These are phyloP conservation scores for Arthroderma uncinatum DNA, from an alignment of 2,329 filamentous ascomycete genomes.

Conservation along the genomic window DNA sequence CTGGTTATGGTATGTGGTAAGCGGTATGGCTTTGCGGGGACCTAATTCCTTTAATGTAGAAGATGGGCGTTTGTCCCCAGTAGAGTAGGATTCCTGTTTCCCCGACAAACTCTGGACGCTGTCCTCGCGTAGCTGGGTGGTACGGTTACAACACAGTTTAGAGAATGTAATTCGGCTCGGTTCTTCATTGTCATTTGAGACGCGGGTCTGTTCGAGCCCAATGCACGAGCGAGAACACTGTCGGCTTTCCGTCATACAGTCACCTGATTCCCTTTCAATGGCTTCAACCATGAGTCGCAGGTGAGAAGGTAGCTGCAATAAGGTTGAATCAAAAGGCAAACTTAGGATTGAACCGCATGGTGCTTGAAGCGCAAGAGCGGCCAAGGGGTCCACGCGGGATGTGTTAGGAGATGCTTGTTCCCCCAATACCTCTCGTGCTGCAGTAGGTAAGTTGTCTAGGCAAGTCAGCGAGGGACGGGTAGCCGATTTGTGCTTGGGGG, in stretches of 20 bases:
- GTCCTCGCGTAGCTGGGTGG: not conserved
- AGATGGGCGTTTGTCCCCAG: not conserved
- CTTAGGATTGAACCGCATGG: not conserved
- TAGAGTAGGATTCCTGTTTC: not conserved
- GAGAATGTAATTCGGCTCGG: not conserved
- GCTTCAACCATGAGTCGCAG: conserved; percentile 10
- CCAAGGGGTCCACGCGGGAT: not conserved
- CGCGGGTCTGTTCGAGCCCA: not conserved
- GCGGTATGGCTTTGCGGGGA: not conserved
- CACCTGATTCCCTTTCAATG: conserved; percentile 8
- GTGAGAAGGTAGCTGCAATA: not conserved
- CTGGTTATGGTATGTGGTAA: not conserved
- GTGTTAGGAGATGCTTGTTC: not conserved
- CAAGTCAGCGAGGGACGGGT: not conserved
- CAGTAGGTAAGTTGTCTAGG: not conserved
- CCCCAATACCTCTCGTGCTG: not conserved
- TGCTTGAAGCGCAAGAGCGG: not conserved
- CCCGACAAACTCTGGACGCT: not conserved
- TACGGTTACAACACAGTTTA: not conserved
- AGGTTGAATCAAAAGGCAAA: not conserved
- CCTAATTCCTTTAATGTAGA: not conserved
- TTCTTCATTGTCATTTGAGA: not conserved
- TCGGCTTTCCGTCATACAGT: not conserved
- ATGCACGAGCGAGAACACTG: not conserved
- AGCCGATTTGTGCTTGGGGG: not conserved